phyloP scores from a whole-genome alignment of 2,329 filamentous ascomycete species.

The Cladophialophora exuberans region DNA sequence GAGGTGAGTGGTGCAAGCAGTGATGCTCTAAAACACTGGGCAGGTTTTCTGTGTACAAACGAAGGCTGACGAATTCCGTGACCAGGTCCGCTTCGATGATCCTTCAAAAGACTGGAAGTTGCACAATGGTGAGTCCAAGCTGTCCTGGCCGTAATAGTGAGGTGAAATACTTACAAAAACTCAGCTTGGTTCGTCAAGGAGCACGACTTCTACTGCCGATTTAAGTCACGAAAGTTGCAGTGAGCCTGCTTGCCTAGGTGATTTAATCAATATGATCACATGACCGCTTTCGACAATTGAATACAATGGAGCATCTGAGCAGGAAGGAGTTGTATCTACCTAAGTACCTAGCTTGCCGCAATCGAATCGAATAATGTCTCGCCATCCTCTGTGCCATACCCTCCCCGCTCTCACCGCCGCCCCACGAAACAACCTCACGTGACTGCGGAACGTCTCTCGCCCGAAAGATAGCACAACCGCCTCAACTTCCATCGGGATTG shows the following conservation, averaged over 20 bases:
- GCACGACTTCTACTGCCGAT: constrained; percentile 38
- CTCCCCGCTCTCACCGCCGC: too few species aligned
- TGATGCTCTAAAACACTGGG: too few species aligned
- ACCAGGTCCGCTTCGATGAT: constrained; percentile 39
- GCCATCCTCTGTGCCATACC: not conserved
- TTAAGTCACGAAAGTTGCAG: constrained; percentile 26
- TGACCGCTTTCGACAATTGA: too few species aligned
- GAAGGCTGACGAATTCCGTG: constrained; percentile 38
- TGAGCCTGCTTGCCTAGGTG: not conserved
- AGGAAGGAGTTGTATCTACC: too few species aligned
- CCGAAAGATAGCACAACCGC: not conserved
- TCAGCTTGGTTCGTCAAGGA: constrained; percentile 56
- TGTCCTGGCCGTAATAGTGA: too few species aligned
- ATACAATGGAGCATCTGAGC: too few species aligned
- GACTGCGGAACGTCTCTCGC: constrained; percentile 1
- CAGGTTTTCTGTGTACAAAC: constrained; percentile 3
- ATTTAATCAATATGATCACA: too few species aligned
- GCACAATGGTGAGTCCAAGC: constrained; percentile 29
- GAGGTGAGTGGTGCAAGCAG: constrained; percentile 26
- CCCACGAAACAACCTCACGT: too few species aligned
- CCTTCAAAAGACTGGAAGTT: constrained; percentile 32
- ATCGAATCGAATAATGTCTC: too few species aligned
- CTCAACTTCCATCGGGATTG: too few species aligned
- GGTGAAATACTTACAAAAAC: not conserved
- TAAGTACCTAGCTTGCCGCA: too few species aligned